Evolutionary conservation across 352 stramenopile genomes (phyloP), one percentile per base, ranked within the genome.

Genomic region (Thalassiosira oceanica): DNA sequence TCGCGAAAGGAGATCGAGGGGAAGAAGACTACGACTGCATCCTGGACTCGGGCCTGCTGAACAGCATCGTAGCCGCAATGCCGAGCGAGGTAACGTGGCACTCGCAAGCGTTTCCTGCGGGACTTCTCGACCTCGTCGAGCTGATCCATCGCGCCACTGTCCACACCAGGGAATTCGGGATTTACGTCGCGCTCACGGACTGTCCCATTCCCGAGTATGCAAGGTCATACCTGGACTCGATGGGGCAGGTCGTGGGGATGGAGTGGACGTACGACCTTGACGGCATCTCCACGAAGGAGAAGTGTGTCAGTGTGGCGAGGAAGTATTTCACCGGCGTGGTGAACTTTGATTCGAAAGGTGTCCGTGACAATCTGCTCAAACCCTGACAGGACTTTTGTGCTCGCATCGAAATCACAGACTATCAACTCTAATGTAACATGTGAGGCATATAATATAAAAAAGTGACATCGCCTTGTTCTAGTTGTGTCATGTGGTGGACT

Each of bases 231-330:
- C 29, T 62, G 35, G 37, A 36, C 53, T 23, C 16, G 15, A 62
- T 62, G 53, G 53, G 53, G 2, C 36, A 62, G 20, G 53, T 55
- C 11, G 53, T 62, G 33, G 53, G 53, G 13, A 55, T 62, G 53
- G 36, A 55, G 6, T 62, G 53, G 53, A 62, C 18, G 3, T 62
- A 44, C 31, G 53, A 62, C 21, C 26, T 62, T n/a, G 53, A 62
- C 53, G 53, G 53, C n/a, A 13, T 62, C 20, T 27, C 16, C 2
- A 53, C 24, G 15, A 41, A 54, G 5, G 39, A 18, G 18, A 41
- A 55, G 10, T 39, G 5, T 21, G 53, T 62, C 2, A 54, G 21
- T 26, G 53, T 62, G 7, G 53, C 53, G 3, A 33, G 53, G 20
- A 62, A 62, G 53, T 36, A 55, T 62, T 37, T 27, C 26, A 55